Conservation (phyloP, 2,329 filamentous ascomycete genomes). For the Ambrosiella xylebori region DNA sequence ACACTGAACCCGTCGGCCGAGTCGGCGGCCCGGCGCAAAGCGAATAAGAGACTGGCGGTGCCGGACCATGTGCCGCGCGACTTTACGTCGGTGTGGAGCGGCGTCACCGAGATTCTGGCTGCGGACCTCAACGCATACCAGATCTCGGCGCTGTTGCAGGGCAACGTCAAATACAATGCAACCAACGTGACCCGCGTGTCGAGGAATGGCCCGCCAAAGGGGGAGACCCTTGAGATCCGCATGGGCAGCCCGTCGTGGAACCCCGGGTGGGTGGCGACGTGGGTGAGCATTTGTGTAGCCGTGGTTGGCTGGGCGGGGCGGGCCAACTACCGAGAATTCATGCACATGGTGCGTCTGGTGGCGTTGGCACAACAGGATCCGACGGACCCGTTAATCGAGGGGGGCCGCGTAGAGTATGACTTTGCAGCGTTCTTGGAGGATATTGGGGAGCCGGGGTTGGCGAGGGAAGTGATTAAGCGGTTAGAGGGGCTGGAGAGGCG, state of each 20-base stretch:
- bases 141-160: slow-evolving; percentile 16
- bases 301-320: slow-evolving; percentile 18
- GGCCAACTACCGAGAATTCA: slow-evolving; percentile 18
- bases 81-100: slow-evolving; percentile 14
- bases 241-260: slow-evolving; percentile 21
- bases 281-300: slow-evolving; percentile 21
- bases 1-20: neutral
- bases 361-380: slow-evolving; percentile 13
- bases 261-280: slow-evolving; percentile 20
- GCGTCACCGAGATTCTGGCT: slow-evolving; percentile 16
- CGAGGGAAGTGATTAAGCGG: slow-evolving; percentile 9
- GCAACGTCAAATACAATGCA: slow-evolving; percentile 14
- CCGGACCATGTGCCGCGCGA: neutral
- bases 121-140: slow-evolving; percentile 15
- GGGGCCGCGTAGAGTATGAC: slow-evolving; percentile 18
- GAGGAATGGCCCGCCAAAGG: neutral
- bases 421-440: slow-evolving; percentile 22
- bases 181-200: slow-evolving; percentile 5
- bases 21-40: neutral
- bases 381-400: neutral
- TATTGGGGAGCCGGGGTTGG: slow-evolving; percentile 19
- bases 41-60: neutral
- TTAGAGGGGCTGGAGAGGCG: neutral
- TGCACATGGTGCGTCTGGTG: slow-evolving; percentile 17
- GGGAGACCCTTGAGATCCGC: slow-evolving; percentile 22